Conservation (phyloP, 768 basidiomycete species). For the Clavulina sp. region DNA sequence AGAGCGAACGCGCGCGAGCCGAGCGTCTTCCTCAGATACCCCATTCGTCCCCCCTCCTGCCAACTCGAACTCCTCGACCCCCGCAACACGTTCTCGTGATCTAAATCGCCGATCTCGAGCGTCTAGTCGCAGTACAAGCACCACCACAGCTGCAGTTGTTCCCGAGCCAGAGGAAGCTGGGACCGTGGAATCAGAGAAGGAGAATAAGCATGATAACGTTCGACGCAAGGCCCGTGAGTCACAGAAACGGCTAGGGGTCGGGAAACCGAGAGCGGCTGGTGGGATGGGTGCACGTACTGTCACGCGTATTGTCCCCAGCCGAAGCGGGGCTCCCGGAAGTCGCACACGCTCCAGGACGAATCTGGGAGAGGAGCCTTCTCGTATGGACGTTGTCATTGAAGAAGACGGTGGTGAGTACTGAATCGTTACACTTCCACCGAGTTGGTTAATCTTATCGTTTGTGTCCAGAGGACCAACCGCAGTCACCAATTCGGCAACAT, state of each 20-base stretch:
- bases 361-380: not conserved
- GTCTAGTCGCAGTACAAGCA: not conserved
- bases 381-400: not conserved
- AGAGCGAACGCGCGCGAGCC: not conserved
- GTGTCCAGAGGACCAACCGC: not conserved
- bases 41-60: not conserved
- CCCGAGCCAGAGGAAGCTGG: not conserved
- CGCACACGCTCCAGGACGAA: not conserved
- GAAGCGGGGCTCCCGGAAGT: not conserved
- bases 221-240: not conserved
- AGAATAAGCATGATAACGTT: not conserved
- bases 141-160: not conserved
- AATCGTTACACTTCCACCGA: not conserved
- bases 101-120: not conserved
- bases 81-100: not conserved
- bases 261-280: not conserved
- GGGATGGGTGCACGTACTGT: not conserved
- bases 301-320: constrained; percentile 1
- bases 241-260: constrained; percentile 3
- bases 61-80: not conserved
- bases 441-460: not conserved
- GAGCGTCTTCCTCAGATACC: not conserved
- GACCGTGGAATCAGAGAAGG: constrained; percentile 1
- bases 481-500: not conserved
- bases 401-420: not conserved